Conservation (phyloP, 129 eudicot species). For the Pittosporum tobira region DNA sequence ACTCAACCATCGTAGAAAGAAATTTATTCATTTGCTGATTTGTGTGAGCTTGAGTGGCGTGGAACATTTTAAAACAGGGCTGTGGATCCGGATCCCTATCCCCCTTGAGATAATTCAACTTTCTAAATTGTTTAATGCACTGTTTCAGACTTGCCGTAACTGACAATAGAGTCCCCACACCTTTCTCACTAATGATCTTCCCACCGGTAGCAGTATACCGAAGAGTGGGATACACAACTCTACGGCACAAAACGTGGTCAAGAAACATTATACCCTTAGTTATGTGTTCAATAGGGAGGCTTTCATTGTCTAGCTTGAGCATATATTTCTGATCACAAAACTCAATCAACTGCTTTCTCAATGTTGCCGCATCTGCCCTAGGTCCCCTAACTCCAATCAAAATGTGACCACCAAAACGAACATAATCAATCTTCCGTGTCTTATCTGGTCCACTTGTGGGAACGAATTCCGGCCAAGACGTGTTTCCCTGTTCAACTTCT, state of each 20-base stretch:
- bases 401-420: constrained; percentile 83
- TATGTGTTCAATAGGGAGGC: constrained; percentile 82
- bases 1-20: constrained; percentile 85
- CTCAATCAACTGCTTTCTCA: constrained; percentile 64
- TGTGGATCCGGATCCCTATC: constrained; percentile 94
- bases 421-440: constrained; percentile 77
- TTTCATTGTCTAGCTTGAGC: constrained; percentile 69
- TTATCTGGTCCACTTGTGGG: constrained; percentile 88
- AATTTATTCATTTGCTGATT: constrained; percentile 96
- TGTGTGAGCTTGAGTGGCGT: constrained; percentile 96
- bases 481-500: constrained; percentile 68
- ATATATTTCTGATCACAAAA: constrained; percentile 60
- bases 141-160: constrained; percentile 92
- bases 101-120: constrained; percentile 68
- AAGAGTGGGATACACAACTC: constrained; percentile 88
- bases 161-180: constrained; percentile 88
- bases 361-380: constrained; percentile 73
- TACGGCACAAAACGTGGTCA: constrained; percentile 77
- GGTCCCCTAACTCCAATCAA: constrained; percentile 94
- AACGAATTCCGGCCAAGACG: constrained; percentile 99
- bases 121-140: constrained; percentile 76
- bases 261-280: constrained; percentile 86
- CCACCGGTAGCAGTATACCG: constrained; percentile 97
- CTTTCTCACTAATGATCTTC: constrained; percentile 73
- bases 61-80: constrained; percentile 91